Percentiles rank a stretch among this genome's conserved stretches.
These are phyloP conservation scores for Alternaria triticimaculans DNA, from an alignment of 2,329 filamentous ascomycete genomes.

Conservation along the genomic window DNA sequence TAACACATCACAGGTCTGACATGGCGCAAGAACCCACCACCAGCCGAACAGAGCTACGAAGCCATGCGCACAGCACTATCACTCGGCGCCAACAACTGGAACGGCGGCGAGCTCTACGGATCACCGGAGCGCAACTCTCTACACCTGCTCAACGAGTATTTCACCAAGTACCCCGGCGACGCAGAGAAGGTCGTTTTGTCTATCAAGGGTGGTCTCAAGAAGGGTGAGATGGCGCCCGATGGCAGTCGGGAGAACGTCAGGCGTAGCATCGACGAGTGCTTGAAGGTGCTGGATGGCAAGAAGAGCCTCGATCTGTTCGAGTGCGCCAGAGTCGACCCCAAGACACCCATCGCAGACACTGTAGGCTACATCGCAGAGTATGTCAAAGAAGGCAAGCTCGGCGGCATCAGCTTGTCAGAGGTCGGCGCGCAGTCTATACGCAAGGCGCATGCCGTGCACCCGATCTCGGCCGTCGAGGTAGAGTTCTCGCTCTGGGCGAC, in stretches of 20 bases:
- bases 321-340: slow-evolving; percentile 53
- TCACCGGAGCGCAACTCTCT: slow-evolving; percentile 55
- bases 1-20: slow-evolving; percentile 50
- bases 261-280: slow-evolving; percentile 55
- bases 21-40: slow-evolving; percentile 51
- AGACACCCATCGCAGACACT: slow-evolving; percentile 54
- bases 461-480: slow-evolving; percentile 65
- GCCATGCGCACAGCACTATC: slow-evolving; percentile 55
- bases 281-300: slow-evolving; percentile 54
- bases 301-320: slow-evolving; percentile 60
- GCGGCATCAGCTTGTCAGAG: slow-evolving; percentile 56
- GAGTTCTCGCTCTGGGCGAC: slow-evolving; percentile 66
- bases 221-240: slow-evolving; percentile 46
- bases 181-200: slow-evolving; percentile 58
- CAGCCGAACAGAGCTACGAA: slow-evolving; percentile 49
- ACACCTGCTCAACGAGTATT: slow-evolving; percentile 59
- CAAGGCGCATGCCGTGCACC: slow-evolving; percentile 60
- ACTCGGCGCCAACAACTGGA: slow-evolving; percentile 57
- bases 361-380: slow-evolving; percentile 51
- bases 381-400: slow-evolving; percentile 52
- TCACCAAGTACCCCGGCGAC: slow-evolving; percentile 59
- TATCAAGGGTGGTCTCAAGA: slow-evolving; percentile 57
- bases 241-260: slow-evolving; percentile 51
- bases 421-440: slow-evolving; percentile 55
- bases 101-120: slow-evolving; percentile 59